A percentile compares a stretch with the other conserved stretches of the same genome.
phyloP scores from a whole-genome alignment of 2,329 filamentous ascomycete genomes.

The Penicillium sp. region DNA sequence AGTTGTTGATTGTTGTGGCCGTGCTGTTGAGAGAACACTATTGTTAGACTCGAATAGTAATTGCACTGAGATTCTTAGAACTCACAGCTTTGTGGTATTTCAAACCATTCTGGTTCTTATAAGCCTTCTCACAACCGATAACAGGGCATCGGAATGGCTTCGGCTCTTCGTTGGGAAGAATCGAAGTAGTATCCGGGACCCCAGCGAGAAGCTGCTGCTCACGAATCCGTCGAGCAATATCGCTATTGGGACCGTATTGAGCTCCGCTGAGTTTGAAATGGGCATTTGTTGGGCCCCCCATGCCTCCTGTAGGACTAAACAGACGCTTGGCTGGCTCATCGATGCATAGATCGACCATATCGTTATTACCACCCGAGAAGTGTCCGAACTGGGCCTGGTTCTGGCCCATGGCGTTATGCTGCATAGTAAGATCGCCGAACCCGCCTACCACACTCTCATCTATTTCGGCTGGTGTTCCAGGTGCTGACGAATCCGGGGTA shows the following conservation, averaged over 20 bases:
- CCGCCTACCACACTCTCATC: slow-evolving; percentile 71
- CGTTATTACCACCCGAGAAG: slow-evolving; percentile 47
- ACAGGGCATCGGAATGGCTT: slow-evolving; percentile 98
- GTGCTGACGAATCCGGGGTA: slow-evolving; percentile 66
- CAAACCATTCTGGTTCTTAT: slow-evolving; percentile 98
- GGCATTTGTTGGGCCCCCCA: slow-evolving; percentile 61
- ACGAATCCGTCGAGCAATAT: slow-evolving; percentile 66
- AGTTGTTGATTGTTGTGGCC: slow-evolving; percentile 96
- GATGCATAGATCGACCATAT: slow-evolving; percentile 67
- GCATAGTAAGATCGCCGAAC: slow-evolving; percentile 62
- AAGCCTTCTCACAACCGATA: slow-evolving; percentile 97
- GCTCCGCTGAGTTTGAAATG: slow-evolving; percentile 74
- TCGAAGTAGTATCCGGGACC: slow-evolving; percentile 47
- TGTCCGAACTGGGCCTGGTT: slow-evolving; percentile 41
- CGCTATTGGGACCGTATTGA: slow-evolving; percentile 74
- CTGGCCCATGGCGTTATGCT: slow-evolving; percentile 46
- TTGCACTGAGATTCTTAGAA: slow-evolving; percentile 8
- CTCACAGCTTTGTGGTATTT: slow-evolving; percentile 79
- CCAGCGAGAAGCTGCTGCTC: slow-evolving; percentile 65
- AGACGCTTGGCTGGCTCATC: slow-evolving; percentile 93
- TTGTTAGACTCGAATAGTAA: background rate
- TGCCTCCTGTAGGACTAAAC: slow-evolving; percentile 78
- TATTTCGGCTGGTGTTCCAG: slow-evolving; percentile 70
- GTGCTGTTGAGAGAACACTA: slow-evolving; percentile 53
- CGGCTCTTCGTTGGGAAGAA: slow-evolving; percentile 75